These are phyloP conservation scores for Saccharomyces hybrid DNA, from an alignment of 1,139 yeast genomes.

Conservation along the genomic window DNA sequence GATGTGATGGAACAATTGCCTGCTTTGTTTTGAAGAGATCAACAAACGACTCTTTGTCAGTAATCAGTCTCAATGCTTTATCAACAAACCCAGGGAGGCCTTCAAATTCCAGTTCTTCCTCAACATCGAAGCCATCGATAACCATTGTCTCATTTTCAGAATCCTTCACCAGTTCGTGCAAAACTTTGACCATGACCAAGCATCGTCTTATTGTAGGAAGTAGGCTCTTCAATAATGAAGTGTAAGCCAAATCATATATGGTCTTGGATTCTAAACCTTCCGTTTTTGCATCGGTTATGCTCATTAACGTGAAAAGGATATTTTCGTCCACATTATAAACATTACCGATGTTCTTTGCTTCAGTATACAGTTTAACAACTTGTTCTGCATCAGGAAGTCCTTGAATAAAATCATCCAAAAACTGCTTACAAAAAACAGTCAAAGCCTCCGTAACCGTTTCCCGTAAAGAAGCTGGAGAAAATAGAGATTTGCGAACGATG, in stretches of 20 bases:
- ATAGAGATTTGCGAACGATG: constrained; percentile 19
- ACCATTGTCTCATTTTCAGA: constrained; percentile 13
- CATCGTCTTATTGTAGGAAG: constrained; percentile 27
- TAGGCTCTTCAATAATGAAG: constrained; percentile 17
- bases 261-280: constrained; percentile 3
- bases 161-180: constrained; percentile 18
- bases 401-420: constrained; percentile 13
- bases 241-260: constrained; percentile 17
- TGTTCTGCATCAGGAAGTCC: constrained; percentile 4
- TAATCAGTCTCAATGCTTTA: constrained; percentile 11
- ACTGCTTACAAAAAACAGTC: constrained; percentile 12
- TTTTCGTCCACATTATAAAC: not conserved
- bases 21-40: constrained; percentile 9
- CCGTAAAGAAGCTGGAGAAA: constrained; percentile 15
- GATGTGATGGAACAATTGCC: constrained; percentile 9
- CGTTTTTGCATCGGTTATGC: not conserved
- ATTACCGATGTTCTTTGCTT: not conserved
- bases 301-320: not conserved
- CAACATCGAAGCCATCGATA: constrained; percentile 15
- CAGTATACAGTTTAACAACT: not conserved
- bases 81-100: constrained; percentile 11
- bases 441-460: constrained; percentile 18
- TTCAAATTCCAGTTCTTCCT: constrained; percentile 8
- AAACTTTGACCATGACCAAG: constrained; percentile 22
- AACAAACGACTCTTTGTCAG: constrained; percentile 12